Evolutionary conservation across 208 protist species (phyloP).

Genomic region (Acanthamoeba pearcei): DNA sequence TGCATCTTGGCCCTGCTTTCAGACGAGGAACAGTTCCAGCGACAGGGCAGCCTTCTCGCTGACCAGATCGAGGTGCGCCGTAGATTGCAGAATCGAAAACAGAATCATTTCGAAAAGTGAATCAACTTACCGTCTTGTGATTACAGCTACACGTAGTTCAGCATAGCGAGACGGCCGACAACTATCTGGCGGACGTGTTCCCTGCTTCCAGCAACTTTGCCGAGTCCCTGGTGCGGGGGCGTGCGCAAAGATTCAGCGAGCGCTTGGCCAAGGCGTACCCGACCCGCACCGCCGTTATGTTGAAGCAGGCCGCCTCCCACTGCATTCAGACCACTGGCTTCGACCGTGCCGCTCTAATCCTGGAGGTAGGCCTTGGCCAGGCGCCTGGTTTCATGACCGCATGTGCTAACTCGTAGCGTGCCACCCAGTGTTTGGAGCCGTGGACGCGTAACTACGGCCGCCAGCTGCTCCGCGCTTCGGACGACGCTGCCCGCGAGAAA

Average conservation of each 20-base stretch:
- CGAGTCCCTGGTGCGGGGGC: neutral
- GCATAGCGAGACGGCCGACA: neutral
- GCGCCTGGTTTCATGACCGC: neutral
- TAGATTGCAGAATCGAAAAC: neutral
- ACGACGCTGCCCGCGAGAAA: neutral
- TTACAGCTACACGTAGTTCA: neutral
- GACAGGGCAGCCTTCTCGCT: neutral
- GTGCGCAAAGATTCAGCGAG: neutral
- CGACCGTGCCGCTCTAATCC: neutral
- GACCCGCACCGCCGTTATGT: neutral
- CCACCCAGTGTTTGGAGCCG: neutral
- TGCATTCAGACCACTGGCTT: neutral
- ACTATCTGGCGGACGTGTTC: neutral
- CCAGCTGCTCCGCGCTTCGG: neutral
- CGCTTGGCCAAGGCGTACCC: neutral
- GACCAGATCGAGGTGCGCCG: neutral
- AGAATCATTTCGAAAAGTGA: no score
- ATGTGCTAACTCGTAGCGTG: neutral
- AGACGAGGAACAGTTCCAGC: neutral
- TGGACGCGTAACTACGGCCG: neutral
- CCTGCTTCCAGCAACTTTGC: neutral
- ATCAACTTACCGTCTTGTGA: neutral
- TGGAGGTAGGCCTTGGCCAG: neutral
- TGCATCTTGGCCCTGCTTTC: neutral
- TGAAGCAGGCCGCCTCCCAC: neutral